Percentiles rank a stretch among this genome's conserved stretches.
These are phyloP conservation scores for Mimosa pudica DNA, from an alignment of 306 rosid species.

Conservation along the genomic window DNA sequence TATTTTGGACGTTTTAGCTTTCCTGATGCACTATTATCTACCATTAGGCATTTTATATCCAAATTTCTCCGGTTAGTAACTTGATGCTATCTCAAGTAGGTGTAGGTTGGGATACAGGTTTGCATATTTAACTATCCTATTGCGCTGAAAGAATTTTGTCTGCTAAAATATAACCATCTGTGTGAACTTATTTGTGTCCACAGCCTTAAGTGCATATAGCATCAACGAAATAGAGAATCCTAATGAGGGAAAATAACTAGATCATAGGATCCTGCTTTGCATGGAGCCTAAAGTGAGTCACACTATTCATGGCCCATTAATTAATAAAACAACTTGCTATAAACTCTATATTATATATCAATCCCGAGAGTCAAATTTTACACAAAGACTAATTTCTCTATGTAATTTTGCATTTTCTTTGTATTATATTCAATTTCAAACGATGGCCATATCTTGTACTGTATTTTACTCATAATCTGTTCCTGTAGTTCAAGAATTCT, in stretches of 20 bases:
- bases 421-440: background rate
- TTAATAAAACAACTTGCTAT: background rate
- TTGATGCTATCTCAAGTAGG: background rate
- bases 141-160: background rate
- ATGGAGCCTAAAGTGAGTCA: background rate
- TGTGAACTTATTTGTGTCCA: background rate
- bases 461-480: background rate
- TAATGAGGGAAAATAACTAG: background rate
- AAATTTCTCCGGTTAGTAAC: background rate
- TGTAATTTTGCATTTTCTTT: background rate
- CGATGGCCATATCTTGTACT: background rate
- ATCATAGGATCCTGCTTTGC: background rate
- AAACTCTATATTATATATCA: background rate
- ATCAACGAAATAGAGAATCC: background rate
- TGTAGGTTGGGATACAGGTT: background rate
- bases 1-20: background rate
- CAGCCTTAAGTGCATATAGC: background rate
- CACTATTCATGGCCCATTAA: background rate
- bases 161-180: background rate
- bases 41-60: background rate
- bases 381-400: background rate
- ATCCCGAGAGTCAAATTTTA: background rate
- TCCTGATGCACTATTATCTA: background rate
- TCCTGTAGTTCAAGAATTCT: background rate
- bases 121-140: background rate